phyloP scores from a whole-genome alignment of 192 early-diverging fungal species.

The Backusella tuberculispora region DNA sequence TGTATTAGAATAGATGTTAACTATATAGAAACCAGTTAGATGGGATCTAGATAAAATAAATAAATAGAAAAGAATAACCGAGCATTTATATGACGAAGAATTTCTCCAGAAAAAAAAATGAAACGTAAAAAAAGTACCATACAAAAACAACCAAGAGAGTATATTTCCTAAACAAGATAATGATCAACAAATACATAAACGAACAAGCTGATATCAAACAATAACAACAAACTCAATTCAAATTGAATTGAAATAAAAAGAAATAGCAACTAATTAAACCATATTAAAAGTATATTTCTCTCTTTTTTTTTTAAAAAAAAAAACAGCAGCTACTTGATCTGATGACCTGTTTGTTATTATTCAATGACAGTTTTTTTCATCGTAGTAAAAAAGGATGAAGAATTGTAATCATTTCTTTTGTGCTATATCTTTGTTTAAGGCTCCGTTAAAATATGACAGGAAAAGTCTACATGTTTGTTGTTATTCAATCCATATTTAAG shows the following conservation, averaged over 20 bases:
- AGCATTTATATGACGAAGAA: neutral
- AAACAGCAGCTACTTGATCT: too few relatives aligned
- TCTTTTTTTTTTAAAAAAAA: too few relatives aligned
- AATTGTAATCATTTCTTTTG: too few relatives aligned
- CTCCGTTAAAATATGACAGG: slow-evolving; percentile 8
- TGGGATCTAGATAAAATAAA: too few relatives aligned
- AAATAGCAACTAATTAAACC: too few relatives aligned
- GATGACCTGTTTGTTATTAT: too few relatives aligned
- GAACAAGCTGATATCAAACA: neutral
- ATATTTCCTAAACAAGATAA: neutral
- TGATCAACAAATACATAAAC: neutral
- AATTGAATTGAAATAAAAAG: too few relatives aligned
- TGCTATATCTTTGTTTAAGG: too few relatives aligned
- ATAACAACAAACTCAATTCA: neutral
- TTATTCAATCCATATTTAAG: slow-evolving; percentile 2
- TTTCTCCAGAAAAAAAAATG: neutral
- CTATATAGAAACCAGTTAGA: neutral
- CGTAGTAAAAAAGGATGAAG: too few relatives aligned
- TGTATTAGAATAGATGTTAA: neutral
- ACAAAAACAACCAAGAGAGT: neutral
- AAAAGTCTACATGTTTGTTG: neutral
- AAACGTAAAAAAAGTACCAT: neutral
- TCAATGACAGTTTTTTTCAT: too few relatives aligned
- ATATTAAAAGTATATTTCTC: too few relatives aligned
- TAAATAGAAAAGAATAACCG: neutral